Evolutionary conservation across 192 early-diverging fungal genomes (phyloP).

Genomic region (Chytriomyces sp.): DNA sequence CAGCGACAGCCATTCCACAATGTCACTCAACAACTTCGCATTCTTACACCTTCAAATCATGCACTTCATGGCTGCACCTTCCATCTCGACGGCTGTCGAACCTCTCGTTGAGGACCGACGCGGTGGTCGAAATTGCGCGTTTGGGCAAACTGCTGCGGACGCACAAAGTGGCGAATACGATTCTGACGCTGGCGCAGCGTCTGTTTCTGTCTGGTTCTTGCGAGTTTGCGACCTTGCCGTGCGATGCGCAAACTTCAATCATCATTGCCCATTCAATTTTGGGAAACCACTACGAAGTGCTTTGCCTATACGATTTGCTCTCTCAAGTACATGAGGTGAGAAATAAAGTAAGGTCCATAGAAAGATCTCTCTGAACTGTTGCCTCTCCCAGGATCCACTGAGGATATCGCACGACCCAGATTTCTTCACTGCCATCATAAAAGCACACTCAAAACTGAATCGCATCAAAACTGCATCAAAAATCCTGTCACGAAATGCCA

Average conservation of each 20-base stretch:
- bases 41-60: too few species aligned
- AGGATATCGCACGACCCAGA: constrained; percentile 6
- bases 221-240: background rate
- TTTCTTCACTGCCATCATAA: constrained; percentile 11
- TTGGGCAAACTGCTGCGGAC: background rate
- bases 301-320: constrained; percentile 12
- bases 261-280: constrained; percentile 31
- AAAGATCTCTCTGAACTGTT: background rate
- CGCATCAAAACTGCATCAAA: background rate
- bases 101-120: too few species aligned
- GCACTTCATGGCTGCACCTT: too few species aligned
- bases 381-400: constrained; percentile 1
- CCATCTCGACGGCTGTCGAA: too few species aligned
- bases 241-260: constrained; percentile 5
- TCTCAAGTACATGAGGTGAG: constrained; percentile 5
- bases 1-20: too few species aligned
- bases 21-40: too few species aligned
- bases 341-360: background rate
- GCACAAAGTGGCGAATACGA: constrained; percentile 27
- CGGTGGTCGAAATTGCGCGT: background rate
- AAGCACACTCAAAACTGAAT: constrained; percentile 5
- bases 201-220: background rate
- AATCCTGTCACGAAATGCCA: constrained; percentile 1
- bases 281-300: constrained; percentile 27
- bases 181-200: constrained; percentile 8